Evolutionary conservation across 2,329 filamentous ascomycete genomes (phyloP), one percentile per base, ranked within the genome.

Genomic region (Alternaria infectoria): DNA sequence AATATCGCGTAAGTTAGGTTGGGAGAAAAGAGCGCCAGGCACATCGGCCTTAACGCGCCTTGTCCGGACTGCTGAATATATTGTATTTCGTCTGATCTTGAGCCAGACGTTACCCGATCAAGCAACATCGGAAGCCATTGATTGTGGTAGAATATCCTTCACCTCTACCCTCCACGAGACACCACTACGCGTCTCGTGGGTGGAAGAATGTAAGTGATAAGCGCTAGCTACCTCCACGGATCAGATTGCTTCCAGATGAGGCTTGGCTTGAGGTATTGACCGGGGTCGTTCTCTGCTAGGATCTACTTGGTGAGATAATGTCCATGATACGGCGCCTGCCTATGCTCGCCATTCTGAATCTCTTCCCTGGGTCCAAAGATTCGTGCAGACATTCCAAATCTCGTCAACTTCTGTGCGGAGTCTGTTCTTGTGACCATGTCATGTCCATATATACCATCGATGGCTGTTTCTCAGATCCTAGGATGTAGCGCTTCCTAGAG

Each of bases 391-490:
- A 36, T 2, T 15, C 1, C 30, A 15, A 36, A 36, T 36, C 13
- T 15, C 1, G 1, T 2, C 30, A 8, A 36, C 0, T 15, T 36
- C 30, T 36, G 30, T 36, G 3, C 4, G 30, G 0, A 15, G 30
- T 36, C 7, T 36, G 1, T 36, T 9, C 7, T 9, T n/a, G 13
- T 36, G 32, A 1, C 32, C 32, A 36, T 36, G 32, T 36, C 0
- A 5, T 36, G 15, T 36, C 1, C 2, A 0, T 9, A n/a, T 0
- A 9, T 36, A 3, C 1, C 1, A 36, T 1, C 1, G 8, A n/a
- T 36, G 15, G 2, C 1, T 36, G 1, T 36, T 36, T 0, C 13
- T 36, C 2, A n/a, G 7, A 36, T 36, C 2, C 32, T 36, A 36
- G 15, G 1, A n/a, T 4, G 15, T 36, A 36, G 15, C 32, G 1